phyloP scores from a whole-genome alignment of 2,329 filamentous ascomycete genomes.

The Colletotrichum plurivorum region DNA sequence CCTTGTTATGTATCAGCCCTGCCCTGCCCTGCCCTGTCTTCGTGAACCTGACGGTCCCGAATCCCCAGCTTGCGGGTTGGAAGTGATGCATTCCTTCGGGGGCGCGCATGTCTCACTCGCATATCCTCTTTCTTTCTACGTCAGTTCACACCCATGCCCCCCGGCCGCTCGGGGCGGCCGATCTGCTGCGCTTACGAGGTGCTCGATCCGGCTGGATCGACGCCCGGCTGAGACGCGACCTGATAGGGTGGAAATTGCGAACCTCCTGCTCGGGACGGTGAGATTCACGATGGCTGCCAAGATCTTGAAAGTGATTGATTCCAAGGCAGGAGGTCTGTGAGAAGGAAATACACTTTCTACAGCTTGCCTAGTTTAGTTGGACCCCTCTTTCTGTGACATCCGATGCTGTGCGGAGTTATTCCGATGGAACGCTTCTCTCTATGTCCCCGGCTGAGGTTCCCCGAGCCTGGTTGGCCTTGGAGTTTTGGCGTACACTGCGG shows the following conservation, averaged over 20 bases:
- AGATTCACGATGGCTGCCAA: slow-evolving; percentile 15
- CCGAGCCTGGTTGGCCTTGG: no score
- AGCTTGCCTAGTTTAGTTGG: neutral
- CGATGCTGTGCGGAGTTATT: slow-evolving; percentile 1
- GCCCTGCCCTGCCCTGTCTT: slow-evolving; percentile 1
- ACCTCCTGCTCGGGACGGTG: neutral
- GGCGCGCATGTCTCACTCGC: slow-evolving; percentile 25
- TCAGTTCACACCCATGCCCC: neutral
- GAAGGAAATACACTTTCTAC: neutral
- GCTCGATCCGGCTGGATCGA: slow-evolving; percentile 6
- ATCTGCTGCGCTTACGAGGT: slow-evolving; percentile 4
- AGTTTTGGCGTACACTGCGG: no score
- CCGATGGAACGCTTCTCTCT: neutral
- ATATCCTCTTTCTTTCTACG: neutral
- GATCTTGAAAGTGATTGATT: neutral
- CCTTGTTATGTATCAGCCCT: slow-evolving; percentile 27
- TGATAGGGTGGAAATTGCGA: slow-evolving; percentile 2
- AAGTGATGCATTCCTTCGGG: slow-evolving; percentile 12
- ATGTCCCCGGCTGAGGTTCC: no score
- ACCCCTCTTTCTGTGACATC: neutral
- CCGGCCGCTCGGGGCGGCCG: slow-evolving; percentile 5
- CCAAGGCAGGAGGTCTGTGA: slow-evolving; percentile 1
- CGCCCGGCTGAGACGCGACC: neutral
- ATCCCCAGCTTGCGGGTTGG: slow-evolving; percentile 13
- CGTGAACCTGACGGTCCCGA: neutral